Evolutionary conservation across 495 filamentous ascomycete genomes (phyloP), one percentile per base, ranked within the genome.

Genomic region (Tuber magnatum): DNA sequence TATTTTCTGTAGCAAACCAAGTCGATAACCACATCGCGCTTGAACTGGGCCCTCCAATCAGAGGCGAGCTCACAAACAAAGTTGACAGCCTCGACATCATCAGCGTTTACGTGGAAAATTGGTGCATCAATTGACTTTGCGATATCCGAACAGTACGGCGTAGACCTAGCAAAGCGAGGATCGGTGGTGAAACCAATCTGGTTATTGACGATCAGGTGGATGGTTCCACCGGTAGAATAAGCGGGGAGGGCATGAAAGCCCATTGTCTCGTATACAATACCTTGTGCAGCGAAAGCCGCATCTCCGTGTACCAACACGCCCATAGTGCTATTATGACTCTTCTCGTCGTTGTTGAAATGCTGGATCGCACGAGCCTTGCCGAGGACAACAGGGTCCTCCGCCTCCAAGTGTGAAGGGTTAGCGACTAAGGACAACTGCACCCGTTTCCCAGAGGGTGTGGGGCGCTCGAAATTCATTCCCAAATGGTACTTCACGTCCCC

Each of bases 131-230:
- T 97, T 39, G 94, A 91, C 87, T 98, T 99, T 83, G 95, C 96
- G 82, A 99, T 97, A 84, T 99, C 95, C 28, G 95, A 97, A 86
- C 95, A 99, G 88, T 99, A 99, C 73, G 95, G 92, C 70, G 95
- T 99, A 38, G 95, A 99, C 79, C 95, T 93, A 80, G 95, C 89
- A 84, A 94, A 98, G 74, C 95, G 94, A 79, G 95, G 95, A 84
- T 99, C 95, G n/a, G 95, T 99, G 73, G 95, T 99, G 88, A 99
- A 99, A 83, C 95, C 95, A 84, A 99, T 99, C 87, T 99, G 95
- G 88, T 99, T 99, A 90, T 99, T 99, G 80, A 98, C 93, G 70
- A 99, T 90, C 78, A 99, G 87, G 85, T 99, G 95, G 83, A 99
- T 93, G 71, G 95, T 99, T 81, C 95, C 95, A 81, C 95, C 95